A percentile compares a stretch with the other conserved stretches of the same genome.
These are phyloP conservation scores for Xylaria sp. DNA, from an alignment of 2,329 filamentous ascomycete genomes.

Conservation along the genomic window DNA sequence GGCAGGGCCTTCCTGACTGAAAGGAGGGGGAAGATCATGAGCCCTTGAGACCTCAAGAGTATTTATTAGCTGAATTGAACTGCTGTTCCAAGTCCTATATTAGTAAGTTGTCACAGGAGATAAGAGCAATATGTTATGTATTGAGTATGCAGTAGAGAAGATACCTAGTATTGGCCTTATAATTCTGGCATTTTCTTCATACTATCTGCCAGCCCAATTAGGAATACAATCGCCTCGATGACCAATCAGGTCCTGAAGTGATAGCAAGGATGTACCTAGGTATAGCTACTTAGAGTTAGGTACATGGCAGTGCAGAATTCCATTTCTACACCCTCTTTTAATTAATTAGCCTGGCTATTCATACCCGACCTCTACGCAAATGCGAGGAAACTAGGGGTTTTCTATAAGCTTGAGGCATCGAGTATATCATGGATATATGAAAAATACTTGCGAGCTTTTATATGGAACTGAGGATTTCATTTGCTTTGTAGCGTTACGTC, in stretches of 20 bases:
- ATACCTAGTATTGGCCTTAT: slow-evolving; percentile 17
- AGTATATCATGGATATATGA: neutral
- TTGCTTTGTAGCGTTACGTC: slow-evolving; percentile 10
- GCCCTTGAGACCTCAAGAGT: too few relatives aligned
- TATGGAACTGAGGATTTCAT: neutral
- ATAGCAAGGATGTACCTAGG: neutral
- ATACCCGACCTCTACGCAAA: too few relatives aligned
- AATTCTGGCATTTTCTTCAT: slow-evolving; percentile 1
- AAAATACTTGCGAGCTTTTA: neutral
- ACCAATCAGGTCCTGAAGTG: slow-evolving; percentile 1
- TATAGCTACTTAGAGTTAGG: too few relatives aligned
- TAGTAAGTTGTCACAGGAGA: neutral
- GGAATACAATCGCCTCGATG: neutral
- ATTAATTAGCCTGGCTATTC: too few relatives aligned
- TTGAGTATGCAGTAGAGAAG: neutral
- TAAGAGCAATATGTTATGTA: neutral
- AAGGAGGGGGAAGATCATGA: too few relatives aligned
- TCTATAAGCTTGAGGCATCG: neutral
- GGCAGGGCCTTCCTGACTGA: too few relatives aligned
- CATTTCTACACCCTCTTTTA: too few relatives aligned
- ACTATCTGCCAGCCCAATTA: neutral
- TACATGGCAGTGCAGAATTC: too few relatives aligned
- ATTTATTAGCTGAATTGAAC: too few relatives aligned
- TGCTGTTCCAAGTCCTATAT: too few relatives aligned
- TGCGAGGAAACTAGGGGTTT: too few relatives aligned